Evolutionary conservation across 2,329 filamentous ascomycete genomes (phyloP).

Genomic region (Ophiosphaerella korrae): DNA sequence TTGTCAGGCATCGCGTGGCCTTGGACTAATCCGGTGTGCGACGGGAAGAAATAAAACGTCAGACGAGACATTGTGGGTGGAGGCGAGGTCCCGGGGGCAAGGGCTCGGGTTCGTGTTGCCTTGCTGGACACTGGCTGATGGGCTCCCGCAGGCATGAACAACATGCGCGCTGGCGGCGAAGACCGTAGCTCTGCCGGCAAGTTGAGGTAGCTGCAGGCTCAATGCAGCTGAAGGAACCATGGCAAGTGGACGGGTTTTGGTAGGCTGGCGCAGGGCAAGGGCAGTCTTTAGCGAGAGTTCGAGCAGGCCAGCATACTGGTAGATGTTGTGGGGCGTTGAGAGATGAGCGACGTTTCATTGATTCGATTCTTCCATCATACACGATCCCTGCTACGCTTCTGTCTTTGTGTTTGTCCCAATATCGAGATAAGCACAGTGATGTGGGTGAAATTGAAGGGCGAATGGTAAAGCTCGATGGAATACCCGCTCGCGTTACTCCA

Average conservation of each 20-base stretch:
- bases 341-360: slow-evolving; percentile 4
- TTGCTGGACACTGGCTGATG: slow-evolving; percentile 1
- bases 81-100: slow-evolving; percentile 8
- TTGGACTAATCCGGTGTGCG: not conserved
- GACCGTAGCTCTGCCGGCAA: not conserved
- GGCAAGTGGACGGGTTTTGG: not conserved
- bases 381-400: not conserved
- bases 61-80: slow-evolving; percentile 4
- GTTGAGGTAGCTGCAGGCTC: not conserved
- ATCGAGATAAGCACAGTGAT: not conserved
- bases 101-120: slow-evolving; percentile 11
- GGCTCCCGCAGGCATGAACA: not conserved
- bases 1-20: slow-evolving; percentile 6
- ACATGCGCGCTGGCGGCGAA: slow-evolving; percentile 3
- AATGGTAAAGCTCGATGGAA: not conserved
- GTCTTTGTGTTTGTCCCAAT: not conserved
- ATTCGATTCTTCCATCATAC: not conserved
- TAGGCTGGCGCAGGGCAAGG: not conserved
- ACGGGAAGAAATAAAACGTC: slow-evolving; percentile 3
- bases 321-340: slow-evolving; percentile 3
- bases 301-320: not conserved
- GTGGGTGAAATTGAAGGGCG: slow-evolving; percentile 1
- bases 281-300: slow-evolving; percentile 1
- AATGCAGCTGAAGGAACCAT: slow-evolving; percentile 1
- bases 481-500: slow-evolving; percentile 5